phyloP scores from a whole-genome alignment of 805 yeast genomes.

The Sugiyamaella floridensis region DNA sequence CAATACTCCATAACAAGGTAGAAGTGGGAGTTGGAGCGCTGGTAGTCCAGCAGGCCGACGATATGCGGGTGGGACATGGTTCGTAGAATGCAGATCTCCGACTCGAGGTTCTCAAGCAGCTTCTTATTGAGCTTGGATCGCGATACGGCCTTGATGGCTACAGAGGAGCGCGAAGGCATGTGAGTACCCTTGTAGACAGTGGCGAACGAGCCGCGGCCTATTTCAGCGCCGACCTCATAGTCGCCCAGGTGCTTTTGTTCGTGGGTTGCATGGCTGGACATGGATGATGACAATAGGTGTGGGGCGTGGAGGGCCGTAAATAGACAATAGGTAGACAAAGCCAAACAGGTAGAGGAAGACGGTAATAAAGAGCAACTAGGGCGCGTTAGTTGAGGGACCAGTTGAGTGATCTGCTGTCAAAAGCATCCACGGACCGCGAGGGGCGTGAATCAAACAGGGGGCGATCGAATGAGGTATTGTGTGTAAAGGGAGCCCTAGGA shows the following conservation, averaged over 20 bases:
- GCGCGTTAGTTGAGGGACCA: background rate
- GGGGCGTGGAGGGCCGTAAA: too few species aligned
- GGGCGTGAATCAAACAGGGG: background rate
- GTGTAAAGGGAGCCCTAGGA: background rate
- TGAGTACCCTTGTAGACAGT: slow-evolving; percentile 82
- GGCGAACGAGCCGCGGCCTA: slow-evolving; percentile 95
- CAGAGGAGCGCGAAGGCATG: slow-evolving; percentile 41
- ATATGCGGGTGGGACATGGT: slow-evolving; percentile 89
- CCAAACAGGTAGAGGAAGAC: too few species aligned
- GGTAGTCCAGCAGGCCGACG: slow-evolving; percentile 77
- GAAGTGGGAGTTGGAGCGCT: slow-evolving; percentile 67
- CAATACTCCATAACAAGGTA: slow-evolving; percentile 95
- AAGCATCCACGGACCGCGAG: background rate
- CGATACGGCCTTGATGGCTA: slow-evolving; percentile 85
- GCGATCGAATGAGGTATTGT: background rate
- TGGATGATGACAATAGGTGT: background rate
- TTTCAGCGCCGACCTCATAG: slow-evolving; percentile 67
- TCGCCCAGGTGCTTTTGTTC: slow-evolving; percentile 4
- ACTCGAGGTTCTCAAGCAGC: slow-evolving; percentile 81
- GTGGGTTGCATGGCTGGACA: background rate
- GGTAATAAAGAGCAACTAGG: background rate
- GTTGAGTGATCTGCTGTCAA: too few species aligned
- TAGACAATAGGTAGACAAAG: too few species aligned
- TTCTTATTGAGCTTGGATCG: slow-evolving; percentile 79
- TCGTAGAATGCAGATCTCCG: slow-evolving; percentile 84